Base-by-base conservation (phyloP, 495 filamentous ascomycete species). In the Penicillium malachiteum region DNA sequence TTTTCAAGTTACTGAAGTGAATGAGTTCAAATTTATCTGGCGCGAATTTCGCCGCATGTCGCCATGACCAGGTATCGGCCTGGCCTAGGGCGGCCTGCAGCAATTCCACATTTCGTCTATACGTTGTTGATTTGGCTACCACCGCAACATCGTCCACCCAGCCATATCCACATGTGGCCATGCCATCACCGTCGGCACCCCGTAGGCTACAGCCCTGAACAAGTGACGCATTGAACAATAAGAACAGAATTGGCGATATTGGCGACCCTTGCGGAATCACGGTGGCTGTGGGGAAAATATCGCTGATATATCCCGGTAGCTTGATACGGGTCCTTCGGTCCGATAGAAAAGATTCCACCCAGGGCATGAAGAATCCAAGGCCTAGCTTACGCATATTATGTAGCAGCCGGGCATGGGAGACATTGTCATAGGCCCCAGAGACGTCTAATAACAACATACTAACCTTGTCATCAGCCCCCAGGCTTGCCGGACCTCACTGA, bases 361-460 rank as follows among this genome's bases (percentile, higher is more conserved):
- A 26, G 52, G 49, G 50, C 0, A 18, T 31, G 6, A 61, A 14
- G 1, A 40, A 9, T 2, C 54, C 45, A 1, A 57, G 49, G 0
- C 45, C 12, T 0, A 40, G 54, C 34, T 58, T 61, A 7, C 17
- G 30, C 5, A 74, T 41, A 48, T 66, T 70, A 13, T 68, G 41
- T 0, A 71, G 43, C 0, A 73, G 55, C 7, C 63, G 18, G 10
- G 17, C 21, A 35, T 63, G 56, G 0, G 55, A 62, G 7, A 72
- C 65, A 30, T 65, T 66, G 37, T 76, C 59, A 34, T 69, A 76
- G 0, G 69, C 71, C 1, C 68, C 66, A 1, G 65, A 39, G 0
- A 69, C 48, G 18, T 71, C 66, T 0, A 72, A 54, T 7, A 58
- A 46, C 0, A 72, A 34, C 21, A 64, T 37, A 3, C 48, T 46